phyloP scores from a whole-genome alignment of 805 yeast species.

The Candida anglica region DNA sequence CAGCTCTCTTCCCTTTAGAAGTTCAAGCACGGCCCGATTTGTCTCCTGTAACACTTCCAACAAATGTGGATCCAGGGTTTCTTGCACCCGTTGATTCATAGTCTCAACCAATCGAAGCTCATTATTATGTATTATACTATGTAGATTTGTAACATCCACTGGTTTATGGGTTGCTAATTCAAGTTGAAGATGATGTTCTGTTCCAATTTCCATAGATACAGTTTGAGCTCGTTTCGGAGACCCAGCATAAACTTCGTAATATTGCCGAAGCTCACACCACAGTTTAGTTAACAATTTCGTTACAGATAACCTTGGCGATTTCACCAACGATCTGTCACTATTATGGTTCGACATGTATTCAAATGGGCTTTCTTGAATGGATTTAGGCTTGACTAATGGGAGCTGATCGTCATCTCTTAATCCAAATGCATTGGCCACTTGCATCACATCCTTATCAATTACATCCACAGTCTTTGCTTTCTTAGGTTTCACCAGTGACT shows the following conservation, averaged over 20 bases:
- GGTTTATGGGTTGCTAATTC: constrained; percentile 46
- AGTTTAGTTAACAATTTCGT: constrained; percentile 53
- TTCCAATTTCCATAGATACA: constrained; percentile 44
- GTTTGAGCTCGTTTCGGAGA: constrained; percentile 27
- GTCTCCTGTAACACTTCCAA: constrained; percentile 7
- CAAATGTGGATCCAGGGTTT: constrained; percentile 6
- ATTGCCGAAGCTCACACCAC: constrained; percentile 67
- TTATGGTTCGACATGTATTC: constrained; percentile 21
- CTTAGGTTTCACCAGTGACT: too few relatives aligned
- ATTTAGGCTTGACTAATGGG: constrained; percentile 12
- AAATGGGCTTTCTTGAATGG: constrained; percentile 16
- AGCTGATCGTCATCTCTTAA: constrained; percentile 5
- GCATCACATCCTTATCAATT: too few relatives aligned
- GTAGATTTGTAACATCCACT: constrained; percentile 12
- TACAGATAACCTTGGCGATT: constrained; percentile 46
- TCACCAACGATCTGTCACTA: constrained; percentile 16
- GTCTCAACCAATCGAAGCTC: constrained; percentile 4
- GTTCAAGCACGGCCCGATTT: constrained; percentile 11
- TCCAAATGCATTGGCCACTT: too few relatives aligned
- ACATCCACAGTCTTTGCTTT: too few relatives aligned
- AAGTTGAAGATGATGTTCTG: constrained; percentile 40
- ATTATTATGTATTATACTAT: constrained; percentile 6
- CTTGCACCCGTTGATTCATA: constrained; percentile 8
- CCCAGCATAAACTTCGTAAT: constrained; percentile 50
- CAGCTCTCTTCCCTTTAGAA: constrained; percentile 8